Evolutionary conservation across 768 basidiomycete genomes (phyloP), one percentile per base, ranked within the genome.

Genomic region (Boletus sensibilis): DNA sequence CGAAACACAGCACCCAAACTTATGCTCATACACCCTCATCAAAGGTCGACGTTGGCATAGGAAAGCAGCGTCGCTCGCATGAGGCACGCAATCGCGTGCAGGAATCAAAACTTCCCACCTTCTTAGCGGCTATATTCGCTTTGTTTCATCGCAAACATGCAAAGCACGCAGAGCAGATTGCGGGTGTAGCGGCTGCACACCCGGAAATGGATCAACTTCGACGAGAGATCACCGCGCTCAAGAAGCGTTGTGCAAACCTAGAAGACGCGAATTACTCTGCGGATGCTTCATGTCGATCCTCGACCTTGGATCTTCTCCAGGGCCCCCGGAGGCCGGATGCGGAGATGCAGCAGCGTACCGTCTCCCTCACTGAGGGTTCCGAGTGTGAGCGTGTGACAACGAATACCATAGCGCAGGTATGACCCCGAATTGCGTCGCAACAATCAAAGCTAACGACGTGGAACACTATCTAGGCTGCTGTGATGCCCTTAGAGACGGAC

Each of bases 151-250:
- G 41, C 6, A 10, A 14, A 7, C 25, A 3, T 16, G 6, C 39
- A 20, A 41, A 41, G 25, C 34, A 45, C 13, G 13, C 10, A 47
- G 38, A 49, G 16, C 14, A 14, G 14, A 11, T 6, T 12, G 33
- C 4, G 18, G 33, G 9, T 23, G 38, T 7, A 23, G 33, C 8
- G 13, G 23, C 8, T 31, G 23, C 5, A 20, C 29, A 41, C 8
- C 14, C 50, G 16, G 50, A 57, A 21, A 41, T 57, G n/a, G 45
- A 27, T 29, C 44, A 41, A 21, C 56, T 57, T 16, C 44, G n/a
- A 16, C 50, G 9, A 29, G 50, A 52, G 20, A 18, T 57, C 9
- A 7, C 34, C 5, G 25, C 31, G 1, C 56, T 57, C 29, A 23
- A 37, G 10, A 41, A 37, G 14, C 56, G 56, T 11, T 57, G 42